Conservation (phyloP, 1,139 yeast genomes). For the Yamadazyma blattariae region DNA sequence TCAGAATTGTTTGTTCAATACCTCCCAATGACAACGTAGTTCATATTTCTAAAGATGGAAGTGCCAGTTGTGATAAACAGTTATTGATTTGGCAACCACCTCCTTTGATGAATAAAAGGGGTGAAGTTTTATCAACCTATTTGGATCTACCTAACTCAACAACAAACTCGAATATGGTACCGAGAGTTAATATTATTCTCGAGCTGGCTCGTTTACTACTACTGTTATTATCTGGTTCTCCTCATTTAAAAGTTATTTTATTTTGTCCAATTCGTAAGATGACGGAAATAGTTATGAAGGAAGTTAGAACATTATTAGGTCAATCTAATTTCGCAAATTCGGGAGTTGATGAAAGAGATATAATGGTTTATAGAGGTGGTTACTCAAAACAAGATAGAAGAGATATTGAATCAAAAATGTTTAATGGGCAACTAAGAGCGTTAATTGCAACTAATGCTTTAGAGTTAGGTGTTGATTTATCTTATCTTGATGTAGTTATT, state of each 20-base stretch:
- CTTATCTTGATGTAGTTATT: conserved; percentile 85
- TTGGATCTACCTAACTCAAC: conserved; percentile 2
- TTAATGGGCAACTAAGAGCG: conserved; percentile 77
- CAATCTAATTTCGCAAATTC: conserved; percentile 26
- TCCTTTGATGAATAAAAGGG: conserved; percentile 58
- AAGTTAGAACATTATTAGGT: conserved; percentile 53
- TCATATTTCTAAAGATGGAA: conserved; percentile 74
- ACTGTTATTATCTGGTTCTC: conserved; percentile 57
- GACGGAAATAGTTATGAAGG: conserved; percentile 86
- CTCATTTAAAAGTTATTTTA: conserved; percentile 64
- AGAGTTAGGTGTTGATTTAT: conserved; percentile 93
- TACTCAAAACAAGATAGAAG: conserved; percentile 84
- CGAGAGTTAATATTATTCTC: conserved; percentile 65
- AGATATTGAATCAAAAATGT: conserved; percentile 85
- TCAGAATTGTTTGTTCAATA: conserved; percentile 71
- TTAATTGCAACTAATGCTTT: conserved; percentile 93
- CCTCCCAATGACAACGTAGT: conserved; percentile 37
- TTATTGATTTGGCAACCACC: conserved; percentile 82
- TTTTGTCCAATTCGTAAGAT: conserved; percentile 85
- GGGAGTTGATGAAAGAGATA: conserved; percentile 50
- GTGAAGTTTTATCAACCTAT: conserved; percentile 29
- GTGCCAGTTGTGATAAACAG: conserved; percentile 78
- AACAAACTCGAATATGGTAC: conserved; percentile 21
- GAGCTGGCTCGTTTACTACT: conserved; percentile 77
- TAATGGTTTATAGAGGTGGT: conserved; percentile 95